Evolutionary conservation across 257 asterid genomes (phyloP), one percentile per base, ranked within the genome.

Genomic region (Verbascum thapsus): DNA sequence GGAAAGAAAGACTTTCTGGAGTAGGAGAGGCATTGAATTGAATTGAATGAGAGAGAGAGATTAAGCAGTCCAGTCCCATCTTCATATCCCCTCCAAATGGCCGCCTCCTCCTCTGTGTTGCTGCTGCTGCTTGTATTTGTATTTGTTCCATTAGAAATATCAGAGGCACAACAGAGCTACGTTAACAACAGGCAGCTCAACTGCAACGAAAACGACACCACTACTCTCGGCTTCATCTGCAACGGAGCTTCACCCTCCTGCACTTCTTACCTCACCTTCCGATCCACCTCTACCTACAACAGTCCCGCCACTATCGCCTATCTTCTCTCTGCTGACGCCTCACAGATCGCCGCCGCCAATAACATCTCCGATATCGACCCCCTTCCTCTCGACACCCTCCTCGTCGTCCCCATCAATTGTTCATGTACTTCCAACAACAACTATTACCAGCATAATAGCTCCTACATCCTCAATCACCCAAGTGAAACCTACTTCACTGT

Each of bases 251-350:
- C 80, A 62, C 1, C 72, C 11, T 58, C 77, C 13, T 83, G 90
- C 78, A 20, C 61, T 22, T 74, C 95, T 17, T 86, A 74, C 71
- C 74, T 80, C 61, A 74, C 95, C n/a, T 83, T 86, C 80, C 73
- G 88, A n/a, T 57, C 88, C 10, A 75, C 68, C 11, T 62, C 83
- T 34, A 53, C 34, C 0, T 83, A 81, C 90, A 81, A 81, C 69
- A 74, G 1, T 49, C 80, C 88, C 44, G 67, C 34, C 23, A 11
- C 52, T 23, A 69, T 86, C 53, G 82, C 78, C 12, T 38, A 61
- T 17, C 85, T 83, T 47, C 80, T 85, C 51, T 6, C 59, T 10
- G 77, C 88, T 38, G 74, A 75, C 30, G 72, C 86, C 5, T 53
- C 78, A 19, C 74, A 61, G 44, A 81, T 86, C 23, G 81, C 90